Conservation (phyloP, 1,284 basidiomycete species). For the Mycosarcoma mackinlayi region DNA sequence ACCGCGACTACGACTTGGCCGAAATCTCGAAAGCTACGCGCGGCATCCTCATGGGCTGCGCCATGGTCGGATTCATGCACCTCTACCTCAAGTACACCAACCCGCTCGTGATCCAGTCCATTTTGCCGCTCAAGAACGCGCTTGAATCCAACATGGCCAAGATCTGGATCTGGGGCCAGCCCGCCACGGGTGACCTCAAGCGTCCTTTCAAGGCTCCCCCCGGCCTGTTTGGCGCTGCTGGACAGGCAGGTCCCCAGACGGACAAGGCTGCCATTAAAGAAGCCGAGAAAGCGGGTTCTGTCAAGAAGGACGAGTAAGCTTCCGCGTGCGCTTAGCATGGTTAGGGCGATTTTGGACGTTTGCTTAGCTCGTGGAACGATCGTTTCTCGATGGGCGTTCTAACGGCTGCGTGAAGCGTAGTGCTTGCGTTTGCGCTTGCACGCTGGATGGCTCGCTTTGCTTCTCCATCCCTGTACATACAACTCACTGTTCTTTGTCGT, state of each 20-base stretch:
- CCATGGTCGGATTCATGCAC: slow-evolving; percentile 68
- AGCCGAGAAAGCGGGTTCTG: slow-evolving; percentile 80
- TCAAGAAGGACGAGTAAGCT: slow-evolving; percentile 80
- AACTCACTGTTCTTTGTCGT: background rate
- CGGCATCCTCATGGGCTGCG: slow-evolving; percentile 68
- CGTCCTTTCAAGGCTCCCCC: slow-evolving; percentile 84
- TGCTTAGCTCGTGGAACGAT: background rate
- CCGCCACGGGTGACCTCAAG: slow-evolving; percentile 85
- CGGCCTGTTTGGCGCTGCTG: slow-evolving; percentile 76
- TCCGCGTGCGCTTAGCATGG: background rate
- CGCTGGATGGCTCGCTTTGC: background rate
- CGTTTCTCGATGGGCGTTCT: background rate
- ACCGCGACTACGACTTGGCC: slow-evolving; percentile 89
- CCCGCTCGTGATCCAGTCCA: slow-evolving; percentile 67
- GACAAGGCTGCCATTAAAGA: slow-evolving; percentile 86
- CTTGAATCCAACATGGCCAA: slow-evolving; percentile 67
- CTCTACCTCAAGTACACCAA: slow-evolving; percentile 68
- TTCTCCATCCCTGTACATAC: slow-evolving; percentile 29
- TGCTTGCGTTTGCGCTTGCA: background rate
- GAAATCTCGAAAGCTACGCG: slow-evolving; percentile 87
- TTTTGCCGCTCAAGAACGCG: slow-evolving; percentile 67
- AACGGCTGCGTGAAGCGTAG: background rate
- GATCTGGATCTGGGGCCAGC: slow-evolving; percentile 66
- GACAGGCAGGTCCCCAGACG: slow-evolving; percentile 73
- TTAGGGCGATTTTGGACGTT: no score